Evolutionary conservation across 352 stramenopile genomes (phyloP).

Genomic region (Globisporangium radiosum): DNA sequence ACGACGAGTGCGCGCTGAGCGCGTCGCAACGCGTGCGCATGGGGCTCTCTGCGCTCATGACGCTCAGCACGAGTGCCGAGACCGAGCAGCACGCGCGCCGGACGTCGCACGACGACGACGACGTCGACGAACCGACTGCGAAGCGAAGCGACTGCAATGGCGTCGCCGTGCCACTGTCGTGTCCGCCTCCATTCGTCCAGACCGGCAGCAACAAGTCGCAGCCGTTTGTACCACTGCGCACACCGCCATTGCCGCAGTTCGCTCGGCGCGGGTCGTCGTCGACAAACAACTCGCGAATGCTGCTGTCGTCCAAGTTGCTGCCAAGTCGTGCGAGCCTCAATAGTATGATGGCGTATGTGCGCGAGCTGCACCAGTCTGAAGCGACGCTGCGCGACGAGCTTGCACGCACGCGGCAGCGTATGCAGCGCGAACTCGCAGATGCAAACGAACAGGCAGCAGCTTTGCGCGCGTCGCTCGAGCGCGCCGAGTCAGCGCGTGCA

Average conservation of each 20-base stretch:
- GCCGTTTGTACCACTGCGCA: conserved; percentile 11
- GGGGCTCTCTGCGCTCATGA: conserved; percentile 36
- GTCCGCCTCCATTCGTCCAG: conserved; percentile 20
- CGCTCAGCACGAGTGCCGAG: conserved; percentile 16
- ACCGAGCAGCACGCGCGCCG: conserved; percentile 3
- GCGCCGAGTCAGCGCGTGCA: conserved; percentile 29
- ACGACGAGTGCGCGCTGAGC: conserved; percentile 24
- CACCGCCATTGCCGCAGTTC: conserved; percentile 7
- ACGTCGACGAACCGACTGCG: neutral
- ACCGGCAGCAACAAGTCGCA: conserved; percentile 19
- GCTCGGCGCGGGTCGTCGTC: neutral
- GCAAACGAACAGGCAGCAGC: conserved; percentile 19
- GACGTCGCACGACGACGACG: conserved; percentile 8
- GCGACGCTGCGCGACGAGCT: conserved; percentile 53
- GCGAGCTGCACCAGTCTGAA: conserved; percentile 64
- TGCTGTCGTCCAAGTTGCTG: conserved; percentile 52
- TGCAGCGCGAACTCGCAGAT: conserved; percentile 40
- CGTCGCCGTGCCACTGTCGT: conserved; percentile 24
- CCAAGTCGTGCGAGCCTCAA: conserved; percentile 51
- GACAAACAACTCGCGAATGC: conserved; percentile 4
- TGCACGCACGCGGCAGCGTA: conserved; percentile 40
- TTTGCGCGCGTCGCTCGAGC: conserved; percentile 40
- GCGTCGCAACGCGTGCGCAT: conserved; percentile 54
- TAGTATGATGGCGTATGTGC: conserved; percentile 71
- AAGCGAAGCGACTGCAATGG: conserved; percentile 14